Percentiles rank a stretch among this genome's conserved stretches.
Evolutionary conservation across 345 rosid species (phyloP).

Genomic region (Durio zibethinus): DNA sequence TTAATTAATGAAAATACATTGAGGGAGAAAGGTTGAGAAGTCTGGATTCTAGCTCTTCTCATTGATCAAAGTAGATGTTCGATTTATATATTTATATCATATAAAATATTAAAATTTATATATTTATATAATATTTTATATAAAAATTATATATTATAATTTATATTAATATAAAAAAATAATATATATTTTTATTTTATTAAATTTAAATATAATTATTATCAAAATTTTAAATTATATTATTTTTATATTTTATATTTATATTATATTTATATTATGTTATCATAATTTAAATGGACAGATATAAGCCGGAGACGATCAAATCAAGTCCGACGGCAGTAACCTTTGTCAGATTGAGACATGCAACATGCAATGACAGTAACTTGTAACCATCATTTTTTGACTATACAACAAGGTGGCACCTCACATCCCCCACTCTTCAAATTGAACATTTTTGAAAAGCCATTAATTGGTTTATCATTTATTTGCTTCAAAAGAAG

Average conservation of each 20-base stretch:
- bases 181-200: too few relatives aligned
- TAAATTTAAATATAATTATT: too few relatives aligned
- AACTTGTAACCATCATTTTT: background rate
- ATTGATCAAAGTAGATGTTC: background rate
- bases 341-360: slow-evolving; percentile 3
- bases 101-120: too few relatives aligned
- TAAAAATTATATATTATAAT: too few relatives aligned
- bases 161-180: too few relatives aligned
- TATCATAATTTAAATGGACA: too few relatives aligned
- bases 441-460: background rate
- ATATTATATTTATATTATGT: too few relatives aligned
- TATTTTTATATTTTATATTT: too few relatives aligned
- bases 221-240: too few relatives aligned
- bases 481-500: background rate
- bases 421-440: background rate
- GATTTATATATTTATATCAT: too few relatives aligned
- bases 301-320: too few relatives aligned
- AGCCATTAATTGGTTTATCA: background rate
- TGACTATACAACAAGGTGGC: background rate
- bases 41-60: background rate
- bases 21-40: background rate
- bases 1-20: background rate
- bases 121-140: too few relatives aligned
- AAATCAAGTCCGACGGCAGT: background rate
- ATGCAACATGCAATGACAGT: background rate